These are phyloP conservation scores for Fusarium clavum DNA, from an alignment of 2,329 filamentous ascomycete species.

Conservation along the genomic window DNA sequence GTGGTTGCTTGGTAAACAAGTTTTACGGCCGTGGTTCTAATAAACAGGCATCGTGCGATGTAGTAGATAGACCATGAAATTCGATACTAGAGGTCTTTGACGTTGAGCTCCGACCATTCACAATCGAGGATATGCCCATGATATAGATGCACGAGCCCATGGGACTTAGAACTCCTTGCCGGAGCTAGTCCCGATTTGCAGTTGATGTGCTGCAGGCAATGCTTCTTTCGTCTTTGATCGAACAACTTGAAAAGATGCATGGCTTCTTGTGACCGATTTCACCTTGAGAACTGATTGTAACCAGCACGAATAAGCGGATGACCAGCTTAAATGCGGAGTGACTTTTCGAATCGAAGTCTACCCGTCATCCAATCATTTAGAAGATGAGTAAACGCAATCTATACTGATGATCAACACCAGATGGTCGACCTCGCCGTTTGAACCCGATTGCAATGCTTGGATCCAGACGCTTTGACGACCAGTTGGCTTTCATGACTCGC, in stretches of 20 bases:
- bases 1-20: conserved; percentile 1
- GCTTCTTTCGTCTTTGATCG: background rate
- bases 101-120: conserved; percentile 20
- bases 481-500: background rate
- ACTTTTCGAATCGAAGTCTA: background rate
- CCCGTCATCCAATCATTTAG: background rate
- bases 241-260: background rate
- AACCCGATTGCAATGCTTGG: background rate
- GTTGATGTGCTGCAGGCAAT: background rate
- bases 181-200: background rate
- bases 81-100: background rate
- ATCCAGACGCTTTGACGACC: background rate
- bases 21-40: background rate
- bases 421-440: background rate
- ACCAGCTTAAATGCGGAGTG: background rate
- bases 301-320: background rate
- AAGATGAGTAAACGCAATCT: too few species aligned
- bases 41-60: background rate
- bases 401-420: background rate
- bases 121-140: conserved; percentile 30
- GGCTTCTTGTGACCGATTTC: background rate
- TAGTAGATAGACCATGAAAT: conserved; percentile 7
- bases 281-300: background rate
- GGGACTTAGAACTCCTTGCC: background rate
- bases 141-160: background rate